phyloP scores from a whole-genome alignment of 768 basidiomycete genomes.

The Austroboletus festivus region DNA sequence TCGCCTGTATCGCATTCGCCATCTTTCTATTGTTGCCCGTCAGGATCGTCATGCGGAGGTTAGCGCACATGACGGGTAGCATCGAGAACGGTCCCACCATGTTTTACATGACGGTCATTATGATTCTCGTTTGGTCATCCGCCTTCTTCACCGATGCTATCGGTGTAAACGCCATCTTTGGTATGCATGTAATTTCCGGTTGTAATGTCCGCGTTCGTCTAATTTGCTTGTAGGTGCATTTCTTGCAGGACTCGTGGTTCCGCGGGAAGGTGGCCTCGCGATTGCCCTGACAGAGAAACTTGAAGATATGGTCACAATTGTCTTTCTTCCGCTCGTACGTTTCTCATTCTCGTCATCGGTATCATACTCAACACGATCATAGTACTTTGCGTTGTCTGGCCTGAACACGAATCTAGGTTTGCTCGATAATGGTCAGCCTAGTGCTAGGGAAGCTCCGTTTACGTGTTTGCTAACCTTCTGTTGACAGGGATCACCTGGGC shows the following conservation, averaged over 20 bases:
- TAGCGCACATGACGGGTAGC: conserved; percentile 77
- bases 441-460: neutral
- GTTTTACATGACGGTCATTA: conserved; percentile 83
- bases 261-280: conserved; percentile 83
- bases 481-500: conserved; percentile 78
- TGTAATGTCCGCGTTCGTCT: neutral
- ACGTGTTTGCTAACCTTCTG: neutral
- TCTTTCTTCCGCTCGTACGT: conserved; percentile 79
- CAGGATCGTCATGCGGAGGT: conserved; percentile 59
- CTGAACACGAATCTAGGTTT: conserved; percentile 86
- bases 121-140: conserved; percentile 77
- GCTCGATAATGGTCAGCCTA: conserved; percentile 61
- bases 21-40: conserved; percentile 71
- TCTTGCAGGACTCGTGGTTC: conserved; percentile 76
- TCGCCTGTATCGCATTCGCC: conserved; percentile 78
- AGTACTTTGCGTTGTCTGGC: conserved; percentile 94
- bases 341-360: neutral
- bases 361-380: neutral
- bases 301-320: conserved; percentile 91
- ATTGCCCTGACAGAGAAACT: conserved; percentile 90
- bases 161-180: conserved; percentile 90
- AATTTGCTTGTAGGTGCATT: conserved; percentile 58
- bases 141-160: conserved; percentile 94
- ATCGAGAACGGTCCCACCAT: conserved; percentile 80
- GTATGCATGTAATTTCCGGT: conserved; percentile 35